Conservation (phyloP, 202 grass and related monocot species). For the Bolboschoenoplectus hybrid region DNA sequence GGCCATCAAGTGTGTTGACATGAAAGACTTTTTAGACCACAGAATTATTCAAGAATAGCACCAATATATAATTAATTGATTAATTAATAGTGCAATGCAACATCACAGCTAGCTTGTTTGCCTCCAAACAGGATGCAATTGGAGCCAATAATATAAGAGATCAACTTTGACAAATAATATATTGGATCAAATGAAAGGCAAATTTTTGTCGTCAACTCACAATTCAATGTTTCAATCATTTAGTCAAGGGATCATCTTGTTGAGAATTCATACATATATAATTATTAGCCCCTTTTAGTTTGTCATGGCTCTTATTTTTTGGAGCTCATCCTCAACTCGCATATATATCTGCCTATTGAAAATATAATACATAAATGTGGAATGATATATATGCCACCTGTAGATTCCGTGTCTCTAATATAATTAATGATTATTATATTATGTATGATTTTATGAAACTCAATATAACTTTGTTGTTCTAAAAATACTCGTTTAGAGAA, state of each 20-base stretch:
- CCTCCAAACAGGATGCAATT: constrained; percentile 19
- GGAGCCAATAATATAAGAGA: constrained; percentile 11
- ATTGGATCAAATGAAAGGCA: constrained; percentile 21
- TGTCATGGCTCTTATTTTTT: constrained; percentile 27
- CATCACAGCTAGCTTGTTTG: neutral
- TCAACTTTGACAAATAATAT: constrained; percentile 8
- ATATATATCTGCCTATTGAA: neutral
- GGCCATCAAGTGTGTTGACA: constrained; percentile 20
- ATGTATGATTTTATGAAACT: neutral
- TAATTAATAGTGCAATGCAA: constrained; percentile 1
- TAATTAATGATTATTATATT: neutral
- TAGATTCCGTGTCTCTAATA: neutral
- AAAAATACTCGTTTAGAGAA: neutral
- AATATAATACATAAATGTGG: neutral
- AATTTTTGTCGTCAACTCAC: constrained; percentile 29
- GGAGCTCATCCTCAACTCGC: neutral
- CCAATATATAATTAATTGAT: neutral
- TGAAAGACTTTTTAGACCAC: neutral
- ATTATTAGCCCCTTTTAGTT: constrained; percentile 8
- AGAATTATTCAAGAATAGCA: constrained; percentile 7
- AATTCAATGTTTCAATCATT: constrained; percentile 36
- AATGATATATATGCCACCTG: neutral
- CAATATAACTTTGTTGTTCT: neutral
- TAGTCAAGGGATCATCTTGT: constrained; percentile 27
- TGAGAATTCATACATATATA: neutral